Conservation (phyloP, 1,284 basidiomycete genomes). For the Leucoagaricus sp. region DNA sequence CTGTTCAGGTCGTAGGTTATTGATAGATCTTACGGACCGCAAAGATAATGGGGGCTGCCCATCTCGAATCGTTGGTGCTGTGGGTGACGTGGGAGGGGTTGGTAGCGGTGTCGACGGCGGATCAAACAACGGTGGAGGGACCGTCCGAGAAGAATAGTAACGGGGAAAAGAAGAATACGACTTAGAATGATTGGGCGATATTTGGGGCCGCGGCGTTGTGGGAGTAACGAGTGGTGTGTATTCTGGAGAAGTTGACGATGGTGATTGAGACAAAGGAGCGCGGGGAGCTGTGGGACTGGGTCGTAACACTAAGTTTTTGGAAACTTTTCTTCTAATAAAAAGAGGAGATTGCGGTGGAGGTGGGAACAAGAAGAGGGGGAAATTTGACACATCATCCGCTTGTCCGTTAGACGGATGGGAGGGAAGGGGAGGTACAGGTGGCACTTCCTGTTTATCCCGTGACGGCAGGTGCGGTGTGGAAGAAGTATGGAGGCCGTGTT, state of each 20-base stretch:
- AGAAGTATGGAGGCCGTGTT: not conserved
- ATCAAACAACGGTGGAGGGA: constrained; percentile 15
- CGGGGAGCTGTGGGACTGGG: constrained; percentile 22
- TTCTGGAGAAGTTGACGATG: constrained; percentile 34
- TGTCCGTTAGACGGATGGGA: constrained; percentile 12
- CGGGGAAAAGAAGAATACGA: constrained; percentile 22
- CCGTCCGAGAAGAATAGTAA: constrained; percentile 19
- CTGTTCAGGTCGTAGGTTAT: constrained; percentile 29
- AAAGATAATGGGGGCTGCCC: constrained; percentile 9
- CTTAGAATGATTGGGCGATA: constrained; percentile 24
- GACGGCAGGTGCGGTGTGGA: constrained; percentile 17
- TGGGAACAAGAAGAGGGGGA: constrained; percentile 42
- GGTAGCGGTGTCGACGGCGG: constrained; percentile 16
- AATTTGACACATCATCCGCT: constrained; percentile 19
- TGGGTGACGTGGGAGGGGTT: constrained; percentile 16
- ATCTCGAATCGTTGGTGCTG: not conserved
- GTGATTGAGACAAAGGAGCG: constrained; percentile 34
- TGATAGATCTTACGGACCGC: constrained; percentile 30
- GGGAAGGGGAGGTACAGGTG: constrained; percentile 14
- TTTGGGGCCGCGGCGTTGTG: constrained; percentile 31
- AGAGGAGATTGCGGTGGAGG: constrained; percentile 47
- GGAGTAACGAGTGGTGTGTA: constrained; percentile 45
- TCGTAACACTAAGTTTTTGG: constrained; percentile 39
- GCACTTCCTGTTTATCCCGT: constrained; percentile 9
- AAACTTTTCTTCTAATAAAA: constrained; percentile 35